Conservation (phyloP, 2,329 filamentous ascomycete genomes). For the Colletotrichum sp. region DNA sequence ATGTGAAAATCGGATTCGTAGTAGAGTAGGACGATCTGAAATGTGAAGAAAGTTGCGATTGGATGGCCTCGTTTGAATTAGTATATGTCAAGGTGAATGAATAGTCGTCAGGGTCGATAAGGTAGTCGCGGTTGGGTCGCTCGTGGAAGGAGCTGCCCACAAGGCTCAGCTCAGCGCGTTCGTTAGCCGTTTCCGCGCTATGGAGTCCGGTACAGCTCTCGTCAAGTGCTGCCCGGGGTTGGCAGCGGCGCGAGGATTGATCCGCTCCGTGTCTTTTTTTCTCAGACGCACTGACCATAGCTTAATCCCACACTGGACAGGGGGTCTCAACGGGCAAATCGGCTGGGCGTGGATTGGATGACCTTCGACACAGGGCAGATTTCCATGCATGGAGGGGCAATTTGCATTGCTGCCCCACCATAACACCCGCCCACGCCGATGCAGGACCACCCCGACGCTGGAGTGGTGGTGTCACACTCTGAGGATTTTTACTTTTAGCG, state of each 20-base stretch:
- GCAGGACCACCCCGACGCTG: constrained; percentile 23
- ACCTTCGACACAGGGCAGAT: not conserved
- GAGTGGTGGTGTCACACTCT: constrained; percentile 18
- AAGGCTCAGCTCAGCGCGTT: constrained; percentile 9
- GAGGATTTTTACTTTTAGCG: constrained; percentile 20
- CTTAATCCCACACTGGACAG: constrained; percentile 29
- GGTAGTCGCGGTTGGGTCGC: not conserved
- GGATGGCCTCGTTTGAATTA: not conserved
- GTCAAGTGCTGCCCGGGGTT: not conserved
- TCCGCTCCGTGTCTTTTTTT: constrained; percentile 23
- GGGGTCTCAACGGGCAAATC: constrained; percentile 15
- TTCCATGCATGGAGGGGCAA: constrained; percentile 26
- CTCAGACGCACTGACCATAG: constrained; percentile 35
- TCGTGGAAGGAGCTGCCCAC: not conserved
- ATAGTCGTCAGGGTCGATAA: not conserved
- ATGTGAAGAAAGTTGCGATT: not conserved
- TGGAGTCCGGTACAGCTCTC: not conserved
- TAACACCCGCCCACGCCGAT: constrained; percentile 29
- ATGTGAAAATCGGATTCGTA: not conserved
- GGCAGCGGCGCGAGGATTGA: constrained; percentile 14
- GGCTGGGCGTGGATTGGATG: constrained; percentile 19
- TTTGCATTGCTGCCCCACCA: constrained; percentile 24
- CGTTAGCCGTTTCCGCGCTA: not conserved
- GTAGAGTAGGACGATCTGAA: not conserved
- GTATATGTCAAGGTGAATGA: not conserved